A percentile compares a stretch with the other conserved stretches of the same genome.
These are phyloP conservation scores for Pestalotiopsis sp. DNA, from an alignment of 2,329 filamentous ascomycete genomes.

Conservation along the genomic window DNA sequence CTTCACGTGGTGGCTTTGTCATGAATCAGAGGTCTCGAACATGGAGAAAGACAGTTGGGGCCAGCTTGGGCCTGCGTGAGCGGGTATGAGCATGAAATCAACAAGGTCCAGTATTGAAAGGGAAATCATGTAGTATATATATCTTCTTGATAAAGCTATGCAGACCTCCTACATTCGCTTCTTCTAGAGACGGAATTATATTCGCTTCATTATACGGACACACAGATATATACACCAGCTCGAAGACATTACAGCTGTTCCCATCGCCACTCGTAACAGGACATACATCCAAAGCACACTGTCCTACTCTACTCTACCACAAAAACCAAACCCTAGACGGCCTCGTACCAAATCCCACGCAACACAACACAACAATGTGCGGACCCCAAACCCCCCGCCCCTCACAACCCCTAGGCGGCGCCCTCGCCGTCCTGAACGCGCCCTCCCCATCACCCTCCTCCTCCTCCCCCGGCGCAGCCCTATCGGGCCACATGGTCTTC, in stretches of 20 bases:
- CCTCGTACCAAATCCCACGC: not conserved
- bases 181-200: not conserved
- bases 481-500: constrained; percentile 1
- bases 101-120: not conserved
- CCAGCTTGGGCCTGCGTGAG: not conserved
- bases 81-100: not conserved
- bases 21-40: not conserved
- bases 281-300: too few species aligned
- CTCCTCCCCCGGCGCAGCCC: too few species aligned
- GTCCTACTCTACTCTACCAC: too few species aligned
- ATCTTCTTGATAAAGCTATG: not conserved
- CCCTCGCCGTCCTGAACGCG: not conserved
- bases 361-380: constrained; percentile 3
- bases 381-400: constrained; percentile 1
- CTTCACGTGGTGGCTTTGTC: not conserved
- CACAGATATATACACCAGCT: not conserved
- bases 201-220: not conserved
- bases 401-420: not conserved
- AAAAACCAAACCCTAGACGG: too few species aligned
- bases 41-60: not conserved
- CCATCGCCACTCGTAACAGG: too few species aligned
- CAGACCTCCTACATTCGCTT: too few species aligned
- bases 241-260: not conserved
- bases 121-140: not conserved
- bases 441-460: not conserved